Conservation (phyloP, 2,329 filamentous ascomycete genomes). For the Neofusicoccum umdonicola region DNA sequence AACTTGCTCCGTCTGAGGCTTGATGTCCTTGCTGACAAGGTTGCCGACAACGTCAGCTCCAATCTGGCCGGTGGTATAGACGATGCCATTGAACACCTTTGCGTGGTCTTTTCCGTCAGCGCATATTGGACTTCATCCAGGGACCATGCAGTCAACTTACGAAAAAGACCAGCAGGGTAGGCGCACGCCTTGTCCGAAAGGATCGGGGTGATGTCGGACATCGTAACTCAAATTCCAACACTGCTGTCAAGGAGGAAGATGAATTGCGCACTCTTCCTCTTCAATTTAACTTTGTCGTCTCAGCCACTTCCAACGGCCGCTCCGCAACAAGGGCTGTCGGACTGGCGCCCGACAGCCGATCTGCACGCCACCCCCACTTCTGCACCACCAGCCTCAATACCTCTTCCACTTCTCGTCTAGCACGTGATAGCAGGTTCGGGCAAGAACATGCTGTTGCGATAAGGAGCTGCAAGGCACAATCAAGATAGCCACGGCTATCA, state of each 20-base stretch:
- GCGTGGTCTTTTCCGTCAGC: background rate
- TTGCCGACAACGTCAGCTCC: background rate
- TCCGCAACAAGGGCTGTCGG: background rate
- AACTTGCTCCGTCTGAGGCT: conserved; percentile 19
- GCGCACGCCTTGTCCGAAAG: conserved; percentile 9
- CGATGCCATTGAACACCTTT: background rate
- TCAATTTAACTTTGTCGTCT: background rate
- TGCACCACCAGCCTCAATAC: background rate
- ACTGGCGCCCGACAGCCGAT: background rate
- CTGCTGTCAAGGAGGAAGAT: background rate
- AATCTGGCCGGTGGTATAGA: conserved; percentile 8
- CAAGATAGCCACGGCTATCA: background rate
- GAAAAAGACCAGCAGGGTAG: conserved; percentile 6
- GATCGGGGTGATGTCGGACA: conserved; percentile 4
- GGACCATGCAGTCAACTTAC: background rate
- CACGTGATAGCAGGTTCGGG: background rate
- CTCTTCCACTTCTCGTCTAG: background rate
- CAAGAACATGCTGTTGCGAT: background rate
- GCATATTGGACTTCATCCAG: background rate
- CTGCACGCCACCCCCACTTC: conserved; percentile 5
- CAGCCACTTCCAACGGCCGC: background rate
- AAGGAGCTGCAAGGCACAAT: background rate
- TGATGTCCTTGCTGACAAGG: conserved; percentile 7
- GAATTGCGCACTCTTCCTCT: background rate
- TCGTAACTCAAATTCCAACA: background rate